Percentiles rank a stretch among this genome's conserved stretches.
Evolutionary conservation across 1,284 basidiomycete genomes (phyloP).

Genomic region (Irpex sp.): DNA sequence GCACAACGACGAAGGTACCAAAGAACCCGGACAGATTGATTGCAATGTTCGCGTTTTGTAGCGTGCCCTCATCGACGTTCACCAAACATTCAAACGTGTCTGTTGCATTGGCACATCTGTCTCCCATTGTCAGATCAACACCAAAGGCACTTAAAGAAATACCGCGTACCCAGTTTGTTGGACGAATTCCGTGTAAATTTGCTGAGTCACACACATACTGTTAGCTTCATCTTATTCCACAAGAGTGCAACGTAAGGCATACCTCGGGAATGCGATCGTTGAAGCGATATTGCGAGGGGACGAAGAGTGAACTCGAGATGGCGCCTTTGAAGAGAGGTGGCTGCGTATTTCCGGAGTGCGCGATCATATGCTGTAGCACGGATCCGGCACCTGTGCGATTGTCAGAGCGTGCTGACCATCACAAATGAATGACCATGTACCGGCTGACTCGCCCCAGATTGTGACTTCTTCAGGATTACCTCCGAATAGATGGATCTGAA

Average conservation of each 20-base stretch:
- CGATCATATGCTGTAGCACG: slow-evolving; percentile 1
- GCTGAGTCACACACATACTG: not conserved
- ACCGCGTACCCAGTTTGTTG: not conserved
- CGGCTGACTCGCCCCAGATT: not conserved
- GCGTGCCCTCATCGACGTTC: not conserved
- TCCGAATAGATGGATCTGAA: not conserved
- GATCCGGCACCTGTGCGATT: not conserved
- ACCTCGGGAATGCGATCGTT: not conserved
- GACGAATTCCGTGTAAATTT: not conserved
- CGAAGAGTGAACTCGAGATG: not conserved
- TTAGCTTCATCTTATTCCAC: not conserved
- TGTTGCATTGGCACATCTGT: not conserved
- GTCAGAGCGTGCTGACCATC: not conserved
- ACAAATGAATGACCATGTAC: not conserved
- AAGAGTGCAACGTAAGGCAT: not conserved
- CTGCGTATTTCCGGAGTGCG: not conserved
- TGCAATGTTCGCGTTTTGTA: not conserved
- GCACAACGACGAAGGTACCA: not conserved
- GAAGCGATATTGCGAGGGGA: not conserved
- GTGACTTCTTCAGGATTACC: not conserved
- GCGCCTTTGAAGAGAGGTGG: not conserved
- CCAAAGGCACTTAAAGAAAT: not conserved
- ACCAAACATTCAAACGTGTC: not conserved
- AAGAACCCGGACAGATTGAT: not conserved
- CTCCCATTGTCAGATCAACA: not conserved